Evolutionary conservation across 148 eudicot species (phyloP), one percentile per base, ranked within the genome.

Genomic region (Camellia lanceoleosa): DNA sequence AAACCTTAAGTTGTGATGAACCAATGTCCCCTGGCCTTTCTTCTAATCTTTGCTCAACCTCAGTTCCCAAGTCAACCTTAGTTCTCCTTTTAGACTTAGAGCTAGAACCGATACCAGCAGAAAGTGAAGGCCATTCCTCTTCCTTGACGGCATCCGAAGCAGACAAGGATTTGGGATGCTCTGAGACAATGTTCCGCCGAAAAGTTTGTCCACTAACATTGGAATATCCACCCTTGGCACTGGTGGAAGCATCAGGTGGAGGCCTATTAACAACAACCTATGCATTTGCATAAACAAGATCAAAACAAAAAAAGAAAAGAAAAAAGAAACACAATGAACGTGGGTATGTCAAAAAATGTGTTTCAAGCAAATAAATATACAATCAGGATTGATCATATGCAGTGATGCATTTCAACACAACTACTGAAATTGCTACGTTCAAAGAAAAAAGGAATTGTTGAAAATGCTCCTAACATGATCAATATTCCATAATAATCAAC

Each of bases 71-170:
- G 59, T 84, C 82, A 52, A 81, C 49, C 74, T 76, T 73, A 55
- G 47, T 77, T 74, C 76, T 73, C 78, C 78, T 84, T 80, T 81
- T 54, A 47, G n/a, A 7, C 60, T 66, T 67, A 43, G 74, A 46
- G 46, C n/a, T 11, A 63, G 41, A 46, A 58, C 41, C 10, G 47
- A 5, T 20, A 63, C 67, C 5, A 43, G 68, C 54, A 44, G 78
- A 61, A 7, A 61, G 68, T 60, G 68, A 23, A 43, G 43, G 18
- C 6, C 7, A 60, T 43, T 75, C 44, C 52, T 49, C 52, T 49
- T 49, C 52, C 5, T 49, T 7, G 5, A 49, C 6, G 0, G 52
- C 6, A 49, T 49, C 52, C 7, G 52, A 49, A 49, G 52, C 52
- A 49, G 52, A 4, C 52, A 4, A 49, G 52, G 52, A 49, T 7